These are phyloP conservation scores for Syzygium aqueum DNA, from an alignment of 345 rosid genomes.

Conservation along the genomic window DNA sequence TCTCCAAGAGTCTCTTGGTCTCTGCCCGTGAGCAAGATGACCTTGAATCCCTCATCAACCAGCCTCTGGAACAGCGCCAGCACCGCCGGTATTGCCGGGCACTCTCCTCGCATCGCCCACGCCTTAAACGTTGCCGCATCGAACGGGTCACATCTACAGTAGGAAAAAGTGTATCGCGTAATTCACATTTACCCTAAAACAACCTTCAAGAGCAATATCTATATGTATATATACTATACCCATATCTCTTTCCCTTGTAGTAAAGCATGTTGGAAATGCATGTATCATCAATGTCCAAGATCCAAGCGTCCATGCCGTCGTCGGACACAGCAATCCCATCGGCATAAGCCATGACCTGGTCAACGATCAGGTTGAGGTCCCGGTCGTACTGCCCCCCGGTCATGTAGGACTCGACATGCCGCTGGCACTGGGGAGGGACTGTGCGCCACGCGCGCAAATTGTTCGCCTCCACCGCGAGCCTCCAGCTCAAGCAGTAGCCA, in stretches of 20 bases:
- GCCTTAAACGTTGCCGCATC: slow-evolving; percentile 57
- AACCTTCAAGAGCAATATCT: neutral
- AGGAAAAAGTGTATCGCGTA: neutral
- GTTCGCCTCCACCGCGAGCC: slow-evolving; percentile 74
- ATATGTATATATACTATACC: slow-evolving; percentile 19
- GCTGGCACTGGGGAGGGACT: slow-evolving; percentile 54
- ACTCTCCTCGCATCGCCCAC: slow-evolving; percentile 70
- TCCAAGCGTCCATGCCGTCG: slow-evolving; percentile 83
- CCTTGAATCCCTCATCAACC: slow-evolving; percentile 47
- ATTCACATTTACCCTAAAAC: neutral
- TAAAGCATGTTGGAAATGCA: slow-evolving; percentile 72
- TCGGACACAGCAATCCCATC: slow-evolving; percentile 14
- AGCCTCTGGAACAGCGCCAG: slow-evolving; percentile 39
- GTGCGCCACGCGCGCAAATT: slow-evolving; percentile 66
- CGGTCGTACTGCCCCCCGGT: slow-evolving; percentile 59
- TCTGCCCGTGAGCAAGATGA: slow-evolving; percentile 70
- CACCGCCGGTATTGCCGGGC: slow-evolving; percentile 57
- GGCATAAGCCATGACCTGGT: slow-evolving; percentile 40
- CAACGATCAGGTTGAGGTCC: slow-evolving; percentile 48
- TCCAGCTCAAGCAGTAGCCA: slow-evolving; percentile 65
- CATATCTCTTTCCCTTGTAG: slow-evolving; percentile 63
- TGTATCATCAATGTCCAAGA: slow-evolving; percentile 87
- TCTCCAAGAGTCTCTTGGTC: slow-evolving; percentile 49
- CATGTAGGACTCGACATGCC: slow-evolving; percentile 61
- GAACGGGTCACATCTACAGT: slow-evolving; percentile 68